These are phyloP conservation scores for Leucaena leucocephala DNA, from an alignment of 306 rosid species.

Conservation along the genomic window DNA sequence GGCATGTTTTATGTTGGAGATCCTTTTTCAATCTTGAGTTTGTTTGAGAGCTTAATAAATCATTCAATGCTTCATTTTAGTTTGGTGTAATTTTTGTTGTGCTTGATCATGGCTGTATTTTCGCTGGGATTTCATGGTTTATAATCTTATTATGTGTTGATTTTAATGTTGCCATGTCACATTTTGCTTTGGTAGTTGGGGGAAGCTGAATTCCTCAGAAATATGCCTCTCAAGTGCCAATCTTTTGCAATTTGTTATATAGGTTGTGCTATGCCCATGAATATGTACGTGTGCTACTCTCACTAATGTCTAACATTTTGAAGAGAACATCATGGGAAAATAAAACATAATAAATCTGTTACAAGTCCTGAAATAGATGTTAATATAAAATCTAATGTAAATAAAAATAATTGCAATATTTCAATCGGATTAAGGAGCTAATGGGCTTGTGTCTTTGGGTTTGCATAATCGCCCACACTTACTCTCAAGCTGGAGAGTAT, in stretches of 20 bases:
- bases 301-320: background rate
- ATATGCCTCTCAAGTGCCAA: constrained; percentile 16
- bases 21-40: constrained; percentile 25
- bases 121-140: background rate
- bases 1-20: background rate
- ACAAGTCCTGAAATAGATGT: too few species aligned
- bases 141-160: constrained; percentile 13
- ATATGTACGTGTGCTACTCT: constrained; percentile 10
- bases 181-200: constrained; percentile 12
- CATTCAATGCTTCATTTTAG: constrained; percentile 3
- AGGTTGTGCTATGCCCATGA: constrained; percentile 2
- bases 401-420: too few species aligned
- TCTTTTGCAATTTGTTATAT: background rate
- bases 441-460: too few species aligned
- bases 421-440: too few species aligned
- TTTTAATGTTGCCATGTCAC: constrained; percentile 27
- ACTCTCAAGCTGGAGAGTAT: too few species aligned
- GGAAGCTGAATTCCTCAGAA: constrained; percentile 16
- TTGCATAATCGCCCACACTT: too few species aligned
- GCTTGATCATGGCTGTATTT: background rate
- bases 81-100: background rate
- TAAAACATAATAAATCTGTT: too few species aligned
- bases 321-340: too few species aligned
- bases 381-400: too few species aligned
- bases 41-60: background rate